These are phyloP conservation scores for Myriosclerotinia duriaeana DNA, from an alignment of 2,329 filamentous ascomycete genomes.

Conservation along the genomic window DNA sequence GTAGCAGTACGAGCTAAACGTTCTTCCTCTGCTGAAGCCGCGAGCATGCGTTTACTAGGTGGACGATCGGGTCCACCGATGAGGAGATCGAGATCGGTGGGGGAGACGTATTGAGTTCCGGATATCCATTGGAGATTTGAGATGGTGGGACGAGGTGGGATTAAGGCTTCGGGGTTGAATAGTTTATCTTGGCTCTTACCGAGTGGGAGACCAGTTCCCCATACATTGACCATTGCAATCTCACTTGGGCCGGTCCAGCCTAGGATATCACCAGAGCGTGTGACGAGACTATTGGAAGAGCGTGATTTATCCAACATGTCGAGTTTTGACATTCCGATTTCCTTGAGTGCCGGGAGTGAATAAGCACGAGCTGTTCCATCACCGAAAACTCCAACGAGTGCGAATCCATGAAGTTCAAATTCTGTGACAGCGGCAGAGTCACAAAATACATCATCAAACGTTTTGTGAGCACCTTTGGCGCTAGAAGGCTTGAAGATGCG, in stretches of 20 bases:
- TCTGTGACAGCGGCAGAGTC: slow-evolving; percentile 76
- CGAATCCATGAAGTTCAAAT: slow-evolving; percentile 72
- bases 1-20: slow-evolving; percentile 52
- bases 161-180: slow-evolving; percentile 70
- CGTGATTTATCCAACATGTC: slow-evolving; percentile 71
- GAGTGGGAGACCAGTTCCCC: slow-evolving; percentile 69
- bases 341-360: slow-evolving; percentile 83
- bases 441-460: slow-evolving; percentile 79
- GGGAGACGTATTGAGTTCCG: slow-evolving; percentile 87
- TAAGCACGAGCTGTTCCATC: slow-evolving; percentile 79
- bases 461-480: slow-evolving; percentile 87
- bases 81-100: slow-evolving; percentile 82
- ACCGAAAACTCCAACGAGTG: slow-evolving; percentile 80
- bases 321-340: slow-evolving; percentile 69
- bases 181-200: slow-evolving; percentile 68
- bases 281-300: slow-evolving; percentile 68
- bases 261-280: slow-evolving; percentile 76
- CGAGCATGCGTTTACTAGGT: slow-evolving; percentile 83
- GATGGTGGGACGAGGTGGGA: slow-evolving; percentile 85
- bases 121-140: slow-evolving; percentile 96
- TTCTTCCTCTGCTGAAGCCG: slow-evolving; percentile 74
- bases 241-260: slow-evolving; percentile 89
- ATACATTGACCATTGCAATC: slow-evolving; percentile 77
- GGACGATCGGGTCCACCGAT: slow-evolving; percentile 88
- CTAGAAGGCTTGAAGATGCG: slow-evolving; percentile 84